These are phyloP conservation scores for Immersiporthe knoxdaviesiana DNA, from an alignment of 2,329 filamentous ascomycete genomes.

Conservation along the genomic window DNA sequence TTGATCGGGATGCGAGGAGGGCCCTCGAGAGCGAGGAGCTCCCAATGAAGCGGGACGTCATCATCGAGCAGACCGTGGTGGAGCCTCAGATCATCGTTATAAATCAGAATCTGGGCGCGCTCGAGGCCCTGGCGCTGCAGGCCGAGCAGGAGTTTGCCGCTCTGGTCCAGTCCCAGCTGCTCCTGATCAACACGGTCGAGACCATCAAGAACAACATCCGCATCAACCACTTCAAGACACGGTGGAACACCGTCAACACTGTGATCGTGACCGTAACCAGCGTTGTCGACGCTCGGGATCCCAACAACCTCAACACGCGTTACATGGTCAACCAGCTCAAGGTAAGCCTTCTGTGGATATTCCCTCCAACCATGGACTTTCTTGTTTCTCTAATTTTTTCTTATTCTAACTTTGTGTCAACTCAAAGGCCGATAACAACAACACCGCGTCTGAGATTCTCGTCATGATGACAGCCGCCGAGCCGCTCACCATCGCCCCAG, in stretches of 20 bases:
- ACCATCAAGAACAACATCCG: slow-evolving; percentile 49
- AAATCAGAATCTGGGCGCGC: slow-evolving; percentile 41
- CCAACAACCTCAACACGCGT: slow-evolving; percentile 37
- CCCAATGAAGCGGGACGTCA: slow-evolving; percentile 35
- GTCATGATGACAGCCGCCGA: slow-evolving; percentile 45
- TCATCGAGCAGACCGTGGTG: slow-evolving; percentile 41
- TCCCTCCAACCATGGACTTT: too few relatives aligned
- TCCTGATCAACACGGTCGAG: slow-evolving; percentile 42
- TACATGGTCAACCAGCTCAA: slow-evolving; percentile 45
- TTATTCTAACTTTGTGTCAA: not conserved
- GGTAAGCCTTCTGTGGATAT: not conserved
- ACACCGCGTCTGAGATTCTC: slow-evolving; percentile 39
- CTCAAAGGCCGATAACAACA: slow-evolving; percentile 41
- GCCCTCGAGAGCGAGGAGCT: slow-evolving; percentile 35
- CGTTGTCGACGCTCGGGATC: slow-evolving; percentile 41
- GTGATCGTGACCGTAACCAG: slow-evolving; percentile 44
- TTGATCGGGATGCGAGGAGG: slow-evolving; percentile 30
- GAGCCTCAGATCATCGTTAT: slow-evolving; percentile 39
- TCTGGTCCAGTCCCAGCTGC: slow-evolving; percentile 43
- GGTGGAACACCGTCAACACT: slow-evolving; percentile 37
- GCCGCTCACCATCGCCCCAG: slow-evolving; percentile 40
- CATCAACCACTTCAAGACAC: slow-evolving; percentile 43
- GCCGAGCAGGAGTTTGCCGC: slow-evolving; percentile 44
- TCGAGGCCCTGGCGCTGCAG: slow-evolving; percentile 40
- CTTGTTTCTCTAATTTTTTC: not conserved